Percentiles rank a stretch among this genome's conserved stretches.
These are phyloP conservation scores for Mesotaenium endlicherianum DNA, from an alignment of 139 green algal species.

Conservation along the genomic window DNA sequence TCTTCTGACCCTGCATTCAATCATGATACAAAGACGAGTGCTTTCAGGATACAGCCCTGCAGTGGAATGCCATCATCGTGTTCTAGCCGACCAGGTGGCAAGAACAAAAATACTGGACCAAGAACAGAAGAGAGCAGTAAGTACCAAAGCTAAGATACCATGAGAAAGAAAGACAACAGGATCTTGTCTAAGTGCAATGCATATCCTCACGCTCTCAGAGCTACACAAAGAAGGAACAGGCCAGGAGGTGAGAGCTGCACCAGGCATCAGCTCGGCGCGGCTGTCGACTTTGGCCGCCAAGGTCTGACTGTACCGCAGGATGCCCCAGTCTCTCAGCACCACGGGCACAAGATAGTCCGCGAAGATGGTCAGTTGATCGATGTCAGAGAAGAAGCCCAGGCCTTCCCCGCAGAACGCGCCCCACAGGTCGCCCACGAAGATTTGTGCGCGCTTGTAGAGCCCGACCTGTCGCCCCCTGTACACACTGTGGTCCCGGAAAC, in stretches of 20 bases:
- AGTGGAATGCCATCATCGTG: too few relatives aligned
- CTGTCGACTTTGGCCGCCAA: slow-evolving; percentile 5
- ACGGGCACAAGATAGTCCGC: slow-evolving; percentile 73
- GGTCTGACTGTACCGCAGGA: slow-evolving; percentile 25
- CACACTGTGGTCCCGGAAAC: slow-evolving; percentile 77
- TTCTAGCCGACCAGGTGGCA: too few relatives aligned
- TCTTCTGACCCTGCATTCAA: slow-evolving; percentile 24
- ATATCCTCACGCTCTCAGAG: too few relatives aligned
- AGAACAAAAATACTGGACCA: too few relatives aligned
- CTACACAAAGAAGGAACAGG: too few relatives aligned
- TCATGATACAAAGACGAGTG: too few relatives aligned
- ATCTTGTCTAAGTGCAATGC: too few relatives aligned
- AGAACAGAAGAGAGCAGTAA: too few relatives aligned
- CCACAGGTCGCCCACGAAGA: slow-evolving; percentile 89
- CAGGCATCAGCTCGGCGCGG: neutral
- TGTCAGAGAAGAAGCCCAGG: slow-evolving; percentile 76
- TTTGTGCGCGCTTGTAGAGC: slow-evolving; percentile 94
- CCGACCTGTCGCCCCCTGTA: slow-evolving; percentile 81
- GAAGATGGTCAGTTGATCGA: slow-evolving; percentile 88
- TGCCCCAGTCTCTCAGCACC: slow-evolving; percentile 28
- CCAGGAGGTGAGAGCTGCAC: too few relatives aligned
- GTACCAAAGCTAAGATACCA: too few relatives aligned
- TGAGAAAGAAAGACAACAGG: too few relatives aligned
- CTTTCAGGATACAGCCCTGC: too few relatives aligned
- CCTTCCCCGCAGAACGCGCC: slow-evolving; percentile 76